Percentiles rank a stretch among this genome's conserved stretches.
Evolutionary conservation across 495 filamentous ascomycete genomes (phyloP).

Genomic region (Hypoxylon lienhwacheense): DNA sequence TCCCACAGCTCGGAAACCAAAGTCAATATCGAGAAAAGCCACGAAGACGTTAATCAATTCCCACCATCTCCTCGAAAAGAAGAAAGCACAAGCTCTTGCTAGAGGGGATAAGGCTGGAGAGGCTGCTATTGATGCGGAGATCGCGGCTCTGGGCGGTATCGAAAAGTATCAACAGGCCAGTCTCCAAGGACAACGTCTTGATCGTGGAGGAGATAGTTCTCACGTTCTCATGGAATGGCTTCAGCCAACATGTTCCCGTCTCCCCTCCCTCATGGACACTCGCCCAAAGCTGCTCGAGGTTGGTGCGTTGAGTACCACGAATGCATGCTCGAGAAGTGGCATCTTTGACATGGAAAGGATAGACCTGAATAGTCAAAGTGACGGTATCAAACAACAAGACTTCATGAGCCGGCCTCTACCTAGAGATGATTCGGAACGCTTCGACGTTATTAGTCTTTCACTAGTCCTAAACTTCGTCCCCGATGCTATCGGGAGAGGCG

Average conservation of each 20-base stretch:
- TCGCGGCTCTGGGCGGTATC: slow-evolving; percentile 70
- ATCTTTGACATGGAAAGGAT: slow-evolving; percentile 79
- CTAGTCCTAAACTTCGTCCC: slow-evolving; percentile 95
- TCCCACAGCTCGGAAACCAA: slow-evolving; percentile 53
- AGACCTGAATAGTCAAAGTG: slow-evolving; percentile 83
- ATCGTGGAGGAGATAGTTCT: slow-evolving; percentile 90
- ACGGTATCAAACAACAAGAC: slow-evolving; percentile 81
- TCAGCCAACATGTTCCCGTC: slow-evolving; percentile 39
- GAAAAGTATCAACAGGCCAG: slow-evolving; percentile 87
- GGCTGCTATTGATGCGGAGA: slow-evolving; percentile 56
- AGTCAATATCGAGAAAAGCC: slow-evolving; percentile 73
- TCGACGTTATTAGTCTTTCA: slow-evolving; percentile 91
- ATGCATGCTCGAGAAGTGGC: slow-evolving; percentile 74
- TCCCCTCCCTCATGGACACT: slow-evolving; percentile 34
- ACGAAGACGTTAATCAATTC: slow-evolving; percentile 79
- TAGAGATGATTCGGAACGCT: slow-evolving; percentile 58
- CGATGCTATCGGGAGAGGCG: slow-evolving; percentile 69
- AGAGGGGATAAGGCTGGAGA: slow-evolving; percentile 62
- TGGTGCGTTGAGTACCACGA: slow-evolving; percentile 81
- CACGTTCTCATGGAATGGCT: slow-evolving; percentile 87
- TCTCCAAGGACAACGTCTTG: slow-evolving; percentile 77
- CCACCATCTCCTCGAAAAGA: slow-evolving; percentile 84
- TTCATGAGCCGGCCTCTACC: slow-evolving; percentile 91
- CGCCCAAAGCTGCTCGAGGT: slow-evolving; percentile 78
- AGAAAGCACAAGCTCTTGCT: slow-evolving; percentile 64